phyloP scores from a whole-genome alignment of 2,329 filamentous ascomycete genomes.

The Claviceps sp. region DNA sequence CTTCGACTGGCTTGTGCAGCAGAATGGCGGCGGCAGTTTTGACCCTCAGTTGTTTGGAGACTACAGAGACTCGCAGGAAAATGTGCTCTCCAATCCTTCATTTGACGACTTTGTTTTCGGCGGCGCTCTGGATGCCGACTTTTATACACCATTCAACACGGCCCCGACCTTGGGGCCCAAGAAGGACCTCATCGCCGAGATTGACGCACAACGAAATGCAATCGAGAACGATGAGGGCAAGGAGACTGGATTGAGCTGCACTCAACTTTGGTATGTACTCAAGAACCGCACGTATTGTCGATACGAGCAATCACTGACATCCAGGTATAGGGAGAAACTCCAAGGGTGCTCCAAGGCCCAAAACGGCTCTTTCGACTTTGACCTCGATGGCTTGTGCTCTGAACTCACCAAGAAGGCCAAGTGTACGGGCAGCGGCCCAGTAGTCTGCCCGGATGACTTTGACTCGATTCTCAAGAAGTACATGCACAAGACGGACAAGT shows the following conservation, averaged over 20 bases:
- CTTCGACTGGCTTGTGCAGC: conserved; percentile 63
- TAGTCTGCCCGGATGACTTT: conserved; percentile 81
- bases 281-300: too few relatives aligned
- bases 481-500: conserved; percentile 35
- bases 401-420: conserved; percentile 93
- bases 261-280: conserved; percentile 76
- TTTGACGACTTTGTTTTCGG: conserved; percentile 57
- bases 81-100: conserved; percentile 52
- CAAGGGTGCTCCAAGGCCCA: conserved; percentile 80
- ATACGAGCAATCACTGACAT: conserved; percentile 24
- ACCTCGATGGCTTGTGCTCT: conserved; percentile 83
- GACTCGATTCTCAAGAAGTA: conserved; percentile 61
- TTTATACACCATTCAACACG: conserved; percentile 69
- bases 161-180: conserved; percentile 33
- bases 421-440: conserved; percentile 80
- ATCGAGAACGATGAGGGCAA: conserved; percentile 51
- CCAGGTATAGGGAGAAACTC: conserved; percentile 62
- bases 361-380: conserved; percentile 61
- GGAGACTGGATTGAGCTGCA: conserved; percentile 61
- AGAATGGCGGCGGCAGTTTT: conserved; percentile 75
- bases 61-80: conserved; percentile 83
- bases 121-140: conserved; percentile 72
- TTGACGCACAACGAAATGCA: conserved; percentile 61
- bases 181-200: conserved; percentile 62
- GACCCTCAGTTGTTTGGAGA: conserved; percentile 85